Evolutionary conservation across 306 rosid genomes (phyloP).

Genomic region (Argentina anserina): DNA sequence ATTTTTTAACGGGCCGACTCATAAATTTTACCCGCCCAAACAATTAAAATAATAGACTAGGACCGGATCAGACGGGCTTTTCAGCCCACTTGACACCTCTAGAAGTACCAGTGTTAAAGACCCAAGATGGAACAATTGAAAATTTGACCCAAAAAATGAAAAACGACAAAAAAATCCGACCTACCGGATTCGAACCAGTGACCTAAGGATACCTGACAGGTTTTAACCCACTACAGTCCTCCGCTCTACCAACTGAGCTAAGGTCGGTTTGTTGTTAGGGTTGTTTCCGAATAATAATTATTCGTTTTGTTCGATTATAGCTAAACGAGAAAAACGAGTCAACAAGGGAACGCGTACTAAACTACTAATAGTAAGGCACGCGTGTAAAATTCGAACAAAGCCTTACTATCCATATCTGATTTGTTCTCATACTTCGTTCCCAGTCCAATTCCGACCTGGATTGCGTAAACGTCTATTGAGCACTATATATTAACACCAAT

Average conservation of each 20-base stretch:
- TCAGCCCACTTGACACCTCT: too few species aligned
- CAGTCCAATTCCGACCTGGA: neutral
- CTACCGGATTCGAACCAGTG: constrained; percentile 23
- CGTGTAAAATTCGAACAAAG: neutral
- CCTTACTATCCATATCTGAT: neutral
- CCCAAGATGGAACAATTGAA: too few species aligned
- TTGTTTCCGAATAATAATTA: too few species aligned
- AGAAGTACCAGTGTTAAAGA: too few species aligned
- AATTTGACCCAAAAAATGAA: too few species aligned
- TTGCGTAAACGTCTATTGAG: neutral
- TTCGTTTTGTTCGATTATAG: too few species aligned
- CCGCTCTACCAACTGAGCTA: constrained; percentile 64
- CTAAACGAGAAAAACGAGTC: too few species aligned
- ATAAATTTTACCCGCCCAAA: too few species aligned
- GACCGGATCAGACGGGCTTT: too few species aligned
- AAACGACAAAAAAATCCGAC: neutral
- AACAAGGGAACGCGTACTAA: neutral
- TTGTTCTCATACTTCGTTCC: neutral
- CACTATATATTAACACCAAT: neutral
- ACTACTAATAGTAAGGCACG: neutral
- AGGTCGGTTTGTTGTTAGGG: constrained; percentile 46
- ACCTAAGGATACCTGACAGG: constrained; percentile 31
- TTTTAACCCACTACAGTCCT: constrained; percentile 43
- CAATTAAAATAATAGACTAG: too few species aligned
- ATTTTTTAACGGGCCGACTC: too few species aligned